These are phyloP conservation scores for Syncephalastrum monosporum DNA, from an alignment of 371 early-diverging fungal species.

Conservation along the genomic window DNA sequence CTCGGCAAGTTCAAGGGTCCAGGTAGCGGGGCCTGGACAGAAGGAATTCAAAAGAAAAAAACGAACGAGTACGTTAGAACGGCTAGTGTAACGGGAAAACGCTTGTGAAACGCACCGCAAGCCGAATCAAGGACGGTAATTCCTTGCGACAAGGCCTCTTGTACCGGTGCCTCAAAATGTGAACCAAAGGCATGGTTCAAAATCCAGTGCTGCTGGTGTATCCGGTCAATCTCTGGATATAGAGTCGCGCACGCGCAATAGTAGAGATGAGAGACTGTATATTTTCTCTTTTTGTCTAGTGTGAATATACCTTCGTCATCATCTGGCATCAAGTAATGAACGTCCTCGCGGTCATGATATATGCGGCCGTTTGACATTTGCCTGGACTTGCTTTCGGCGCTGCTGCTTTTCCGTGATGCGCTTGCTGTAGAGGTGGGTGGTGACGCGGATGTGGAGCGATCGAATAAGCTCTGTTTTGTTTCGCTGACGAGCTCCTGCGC, in stretches of 20 bases:
- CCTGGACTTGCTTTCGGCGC: too few species aligned
- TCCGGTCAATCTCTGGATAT: constrained; percentile 13
- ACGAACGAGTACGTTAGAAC: not conserved
- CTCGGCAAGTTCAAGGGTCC: constrained; percentile 17
- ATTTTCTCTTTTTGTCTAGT: too few species aligned
- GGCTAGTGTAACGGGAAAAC: too few species aligned
- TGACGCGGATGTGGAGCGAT: too few species aligned
- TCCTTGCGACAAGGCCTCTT: not conserved
- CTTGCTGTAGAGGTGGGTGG: too few species aligned
- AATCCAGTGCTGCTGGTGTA: constrained; percentile 16
- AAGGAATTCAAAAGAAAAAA: not conserved
- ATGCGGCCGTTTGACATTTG: too few species aligned
- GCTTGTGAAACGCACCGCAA: constrained; percentile 2
- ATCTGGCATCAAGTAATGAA: constrained; percentile 3
- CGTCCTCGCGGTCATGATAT: not conserved
- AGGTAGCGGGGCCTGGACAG: constrained; percentile 8
- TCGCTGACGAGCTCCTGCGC: too few species aligned
- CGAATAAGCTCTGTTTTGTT: too few species aligned
- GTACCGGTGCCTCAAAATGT: constrained; percentile 7
- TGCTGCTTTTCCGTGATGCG: too few species aligned
- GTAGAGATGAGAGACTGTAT: too few species aligned
- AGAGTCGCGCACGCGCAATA: too few species aligned
- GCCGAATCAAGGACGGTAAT: constrained; percentile 4
- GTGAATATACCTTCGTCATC: constrained; percentile 3
- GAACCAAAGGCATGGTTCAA: constrained; percentile 7